Evolutionary conservation across 306 rosid species (phyloP).

Genomic region (Arachis stenosperma): DNA sequence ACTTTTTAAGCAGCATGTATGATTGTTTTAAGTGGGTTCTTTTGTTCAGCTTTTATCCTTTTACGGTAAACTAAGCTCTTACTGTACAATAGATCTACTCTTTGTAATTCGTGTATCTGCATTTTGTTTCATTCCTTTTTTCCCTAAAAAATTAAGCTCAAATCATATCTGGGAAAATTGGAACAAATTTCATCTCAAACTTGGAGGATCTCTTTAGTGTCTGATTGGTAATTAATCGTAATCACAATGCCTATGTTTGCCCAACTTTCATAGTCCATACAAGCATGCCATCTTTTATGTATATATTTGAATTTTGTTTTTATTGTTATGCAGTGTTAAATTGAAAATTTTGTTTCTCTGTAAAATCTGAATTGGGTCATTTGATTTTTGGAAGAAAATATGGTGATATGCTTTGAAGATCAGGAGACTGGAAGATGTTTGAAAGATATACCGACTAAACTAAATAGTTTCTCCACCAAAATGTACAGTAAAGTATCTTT

Average conservation of each 20-base stretch:
- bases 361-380: constrained; percentile 33
- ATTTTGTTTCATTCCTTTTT: constrained; percentile 18
- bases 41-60: constrained; percentile 2
- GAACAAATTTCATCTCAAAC: constrained; percentile 11
- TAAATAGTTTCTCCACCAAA: constrained; percentile 62
- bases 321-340: constrained; percentile 29
- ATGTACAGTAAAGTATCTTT: constrained; percentile 60
- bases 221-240: constrained; percentile 16
- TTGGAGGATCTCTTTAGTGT: constrained; percentile 12
- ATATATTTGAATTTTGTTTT: constrained; percentile 18
- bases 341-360: constrained; percentile 34
- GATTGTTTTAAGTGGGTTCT: constrained; percentile 12
- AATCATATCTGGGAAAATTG: constrained; percentile 4
- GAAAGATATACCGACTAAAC: constrained; percentile 64
- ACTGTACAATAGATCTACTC: constrained; percentile 8
- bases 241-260: constrained; percentile 1
- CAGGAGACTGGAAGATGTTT: constrained; percentile 81
- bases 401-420: constrained; percentile 93
- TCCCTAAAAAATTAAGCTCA: constrained; percentile 5
- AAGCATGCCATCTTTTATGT: constrained; percentile 18
- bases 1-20: constrained; percentile 18
- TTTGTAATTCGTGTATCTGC: constrained; percentile 7
- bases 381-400: constrained; percentile 71
- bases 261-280: constrained; percentile 24
- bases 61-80: constrained; percentile 21